Conservation (phyloP, 768 basidiomycete genomes). For the Saitozyma podzolica region DNA sequence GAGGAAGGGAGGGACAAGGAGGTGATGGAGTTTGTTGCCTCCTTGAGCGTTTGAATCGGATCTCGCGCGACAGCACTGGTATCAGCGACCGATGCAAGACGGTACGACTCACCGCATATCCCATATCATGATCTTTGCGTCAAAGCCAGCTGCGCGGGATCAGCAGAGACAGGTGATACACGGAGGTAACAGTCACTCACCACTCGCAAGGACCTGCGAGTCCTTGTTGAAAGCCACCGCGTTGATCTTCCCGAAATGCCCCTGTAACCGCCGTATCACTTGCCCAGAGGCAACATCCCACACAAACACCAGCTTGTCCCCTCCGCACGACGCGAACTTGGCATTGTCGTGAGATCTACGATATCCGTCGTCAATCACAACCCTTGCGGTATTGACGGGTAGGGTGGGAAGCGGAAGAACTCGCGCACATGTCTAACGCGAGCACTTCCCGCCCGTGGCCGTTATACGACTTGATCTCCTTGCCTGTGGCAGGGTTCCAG, state of each 20-base stretch:
- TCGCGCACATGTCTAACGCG: conserved; percentile 77
- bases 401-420: neutral
- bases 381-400: neutral
- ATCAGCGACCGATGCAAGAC: neutral
- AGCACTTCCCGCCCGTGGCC: conserved; percentile 96
- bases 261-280: conserved; percentile 77
- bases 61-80: conserved; percentile 71
- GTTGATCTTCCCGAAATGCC: conserved; percentile 88
- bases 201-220: conserved; percentile 81
- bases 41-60: conserved; percentile 70
- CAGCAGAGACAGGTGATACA: neutral
- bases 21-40: conserved; percentile 41
- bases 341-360: conserved; percentile 85
- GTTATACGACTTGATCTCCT: conserved; percentile 85
- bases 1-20: conserved; percentile 41
- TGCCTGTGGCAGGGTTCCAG: conserved; percentile 83
- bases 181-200: conserved; percentile 55
- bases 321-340: conserved; percentile 88
- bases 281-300: conserved; percentile 93
- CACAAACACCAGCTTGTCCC: conserved; percentile 86
- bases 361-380: neutral
- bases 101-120: conserved; percentile 70
- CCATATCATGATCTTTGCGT: conserved; percentile 87
- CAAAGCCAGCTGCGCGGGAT: conserved; percentile 72
- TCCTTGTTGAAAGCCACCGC: conserved; percentile 79